Conservation (phyloP, 2,329 filamentous ascomycete genomes). For the Penicillium janthinellum region DNA sequence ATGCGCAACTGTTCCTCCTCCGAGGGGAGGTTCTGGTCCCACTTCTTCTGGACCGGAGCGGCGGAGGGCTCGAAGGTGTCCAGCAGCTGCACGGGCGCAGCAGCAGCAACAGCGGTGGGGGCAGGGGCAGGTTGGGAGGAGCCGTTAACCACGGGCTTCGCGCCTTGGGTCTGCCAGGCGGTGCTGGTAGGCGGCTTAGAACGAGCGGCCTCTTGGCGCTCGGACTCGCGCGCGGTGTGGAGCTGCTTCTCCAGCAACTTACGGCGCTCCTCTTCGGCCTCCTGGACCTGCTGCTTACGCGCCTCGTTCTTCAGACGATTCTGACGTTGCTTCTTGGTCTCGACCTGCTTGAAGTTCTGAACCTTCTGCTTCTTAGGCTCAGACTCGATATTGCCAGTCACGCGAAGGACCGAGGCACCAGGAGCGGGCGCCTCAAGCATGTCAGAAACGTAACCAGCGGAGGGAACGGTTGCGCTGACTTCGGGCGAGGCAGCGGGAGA, state of each 20-base stretch:
- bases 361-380: constrained; percentile 59
- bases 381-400: constrained; percentile 68
- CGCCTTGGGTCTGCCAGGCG: constrained; percentile 55
- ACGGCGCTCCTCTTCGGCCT: constrained; percentile 77
- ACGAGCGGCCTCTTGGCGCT: constrained; percentile 71
- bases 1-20: constrained; percentile 64
- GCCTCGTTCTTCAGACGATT: constrained; percentile 86
- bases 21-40: constrained; percentile 54
- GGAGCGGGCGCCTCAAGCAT: constrained; percentile 78
- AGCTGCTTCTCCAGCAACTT: constrained; percentile 78
- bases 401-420: constrained; percentile 73
- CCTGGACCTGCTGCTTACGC: constrained; percentile 72
- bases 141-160: constrained; percentile 25
- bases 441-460: constrained; percentile 73
- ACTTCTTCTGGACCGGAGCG: constrained; percentile 39
- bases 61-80: constrained; percentile 46
- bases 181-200: constrained; percentile 53
- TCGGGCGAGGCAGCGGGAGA: constrained; percentile 70
- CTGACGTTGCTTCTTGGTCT: constrained; percentile 95
- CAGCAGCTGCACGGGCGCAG: constrained; percentile 36
- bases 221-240: constrained; percentile 75
- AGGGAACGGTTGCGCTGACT: constrained; percentile 43
- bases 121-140: constrained; percentile 21
- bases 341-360: constrained; percentile 66
- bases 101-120: constrained; percentile 14